Percentiles rank a stretch among this genome's conserved stretches.
phyloP scores from a whole-genome alignment of 2,329 filamentous ascomycete species.

The Ophiostoma himal-ulmi region DNA sequence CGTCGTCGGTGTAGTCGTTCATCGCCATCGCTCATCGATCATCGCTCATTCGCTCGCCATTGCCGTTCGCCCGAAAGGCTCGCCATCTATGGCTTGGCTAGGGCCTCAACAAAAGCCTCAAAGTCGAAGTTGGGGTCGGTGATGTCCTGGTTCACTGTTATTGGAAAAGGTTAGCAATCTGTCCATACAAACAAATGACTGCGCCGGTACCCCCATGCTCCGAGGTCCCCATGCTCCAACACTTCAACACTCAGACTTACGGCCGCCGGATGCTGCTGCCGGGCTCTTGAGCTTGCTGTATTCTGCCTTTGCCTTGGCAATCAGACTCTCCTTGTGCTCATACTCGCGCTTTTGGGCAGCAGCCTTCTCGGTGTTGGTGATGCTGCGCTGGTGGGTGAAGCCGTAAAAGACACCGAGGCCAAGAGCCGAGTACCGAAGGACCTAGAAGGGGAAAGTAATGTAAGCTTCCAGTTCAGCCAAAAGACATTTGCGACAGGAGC shows the following conservation, averaged over 20 bases:
- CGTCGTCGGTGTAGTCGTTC: slow-evolving; percentile 1
- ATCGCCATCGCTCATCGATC: slow-evolving; percentile 7
- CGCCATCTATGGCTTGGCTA: slow-evolving; percentile 45
- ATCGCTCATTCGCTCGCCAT: slow-evolving; percentile 1
- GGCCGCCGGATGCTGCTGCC: slow-evolving; percentile 30
- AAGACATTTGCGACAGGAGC: neutral
- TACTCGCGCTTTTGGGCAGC: slow-evolving; percentile 74
- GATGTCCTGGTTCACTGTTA: slow-evolving; percentile 48
- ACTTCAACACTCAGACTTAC: slow-evolving; percentile 29
- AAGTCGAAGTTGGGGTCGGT: slow-evolving; percentile 88
- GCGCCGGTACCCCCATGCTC: slow-evolving; percentile 1
- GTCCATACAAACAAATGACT: neutral
- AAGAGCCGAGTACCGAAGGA: slow-evolving; percentile 94
- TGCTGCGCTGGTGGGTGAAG: slow-evolving; percentile 82
- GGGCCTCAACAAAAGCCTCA: slow-evolving; percentile 70
- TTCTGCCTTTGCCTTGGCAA: slow-evolving; percentile 86
- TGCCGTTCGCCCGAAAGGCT: slow-evolving; percentile 13
- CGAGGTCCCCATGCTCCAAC: neutral
- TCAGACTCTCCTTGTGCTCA: slow-evolving; percentile 83
- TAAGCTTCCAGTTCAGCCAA: neutral
- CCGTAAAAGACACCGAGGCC: slow-evolving; percentile 91
- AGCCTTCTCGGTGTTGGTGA: slow-evolving; percentile 65
- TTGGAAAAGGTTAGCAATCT: slow-evolving; percentile 11
- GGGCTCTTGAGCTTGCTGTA: slow-evolving; percentile 69
- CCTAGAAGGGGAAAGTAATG: slow-evolving; percentile 48